These are phyloP conservation scores for Lunularia cruciata DNA, from an alignment of 225 moss, liverwort and hornwort genomes.

Conservation along the genomic window DNA sequence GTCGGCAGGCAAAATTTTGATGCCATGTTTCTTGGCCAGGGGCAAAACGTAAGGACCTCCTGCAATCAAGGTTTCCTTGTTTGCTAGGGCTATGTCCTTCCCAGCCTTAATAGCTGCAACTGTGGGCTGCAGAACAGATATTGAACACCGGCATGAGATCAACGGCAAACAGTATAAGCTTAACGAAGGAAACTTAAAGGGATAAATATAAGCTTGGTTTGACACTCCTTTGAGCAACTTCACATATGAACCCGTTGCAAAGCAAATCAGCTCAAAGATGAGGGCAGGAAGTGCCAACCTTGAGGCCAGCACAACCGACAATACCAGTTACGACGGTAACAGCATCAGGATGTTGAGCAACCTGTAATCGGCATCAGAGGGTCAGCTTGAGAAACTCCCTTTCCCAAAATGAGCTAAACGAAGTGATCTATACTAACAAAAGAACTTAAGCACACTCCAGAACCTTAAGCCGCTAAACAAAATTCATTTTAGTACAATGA, in stretches of 20 bases:
- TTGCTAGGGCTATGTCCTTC: conserved; percentile 94
- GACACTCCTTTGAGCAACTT: too few species aligned
- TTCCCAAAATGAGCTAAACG: neutral
- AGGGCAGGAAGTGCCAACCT: conserved; percentile 41
- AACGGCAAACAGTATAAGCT: neutral
- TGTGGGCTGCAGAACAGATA: conserved; percentile 60
- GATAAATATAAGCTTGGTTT: too few species aligned
- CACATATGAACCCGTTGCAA: too few species aligned
- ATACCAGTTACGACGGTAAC: conserved; percentile 93
- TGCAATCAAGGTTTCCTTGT: conserved; percentile 96
- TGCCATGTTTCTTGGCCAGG: conserved; percentile 85
- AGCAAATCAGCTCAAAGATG: too few species aligned
- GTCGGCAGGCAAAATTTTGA: conserved; percentile 91
- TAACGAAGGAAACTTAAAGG: neutral
- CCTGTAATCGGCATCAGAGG: conserved; percentile 32
- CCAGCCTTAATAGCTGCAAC: conserved; percentile 96
- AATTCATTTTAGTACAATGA: too few species aligned
- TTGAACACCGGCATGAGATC: neutral
- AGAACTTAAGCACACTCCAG: too few species aligned
- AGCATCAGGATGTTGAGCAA: conserved; percentile 92
- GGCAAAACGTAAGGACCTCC: conserved; percentile 96
- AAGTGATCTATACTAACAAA: neutral
- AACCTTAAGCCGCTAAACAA: too few species aligned
- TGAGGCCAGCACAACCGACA: conserved; percentile 90
- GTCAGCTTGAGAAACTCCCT: neutral